Base-by-base conservation (phyloP, 495 filamentous ascomycete genomes). In the Pyronema omphalodes region DNA sequence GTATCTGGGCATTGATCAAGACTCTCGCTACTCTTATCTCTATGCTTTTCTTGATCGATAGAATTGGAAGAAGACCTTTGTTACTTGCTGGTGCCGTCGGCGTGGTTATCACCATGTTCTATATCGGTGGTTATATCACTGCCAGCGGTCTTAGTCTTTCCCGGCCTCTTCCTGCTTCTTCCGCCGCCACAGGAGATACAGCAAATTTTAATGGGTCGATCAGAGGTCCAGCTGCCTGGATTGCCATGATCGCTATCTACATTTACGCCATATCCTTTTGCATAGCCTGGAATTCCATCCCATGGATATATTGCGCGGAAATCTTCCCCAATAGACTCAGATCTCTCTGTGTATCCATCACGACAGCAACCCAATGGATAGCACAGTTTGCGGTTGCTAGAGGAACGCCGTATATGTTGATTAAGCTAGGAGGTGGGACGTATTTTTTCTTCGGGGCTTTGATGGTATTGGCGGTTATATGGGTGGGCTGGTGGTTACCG, bases 221-320 rank as follows among this genome's bases (percentile, higher is more conserved):
- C n/a, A 67, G 39, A 52, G 59, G 57, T 45, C 23, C 51, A 7
- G 70, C 5, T 74, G 74, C 45, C 66, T 70, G 44, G 79, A 71
- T 36, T 14, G 79, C 76, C 12, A 74, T 83, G 54, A 76, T 74
- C 29, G 77, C 80, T 74, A 81, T 84, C 50, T 84, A 78, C 57
- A 37, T 84, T 41, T 79, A 74, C 0, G 79, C 78, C 3, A 65
- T 75, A 12, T 80, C 82, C 1, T 86, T 82, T 29, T 60, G 55
- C 5, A 57, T 60, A 40, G 58, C 82, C 47, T 86, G 81, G 80
- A 84, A 84, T 61, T 74, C 71, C 4, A 82, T 84, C 71, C 83
- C 83, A 59, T 88, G 85, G 55, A 73, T 88, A 1, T 71, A 86
- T 46, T 84, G 80, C 18, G 78, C 81, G 0, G 83, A 88, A 61